Base-by-base conservation (phyloP, 2,329 filamentous ascomycete species). In the Berkeleyomyces basicola region DNA sequence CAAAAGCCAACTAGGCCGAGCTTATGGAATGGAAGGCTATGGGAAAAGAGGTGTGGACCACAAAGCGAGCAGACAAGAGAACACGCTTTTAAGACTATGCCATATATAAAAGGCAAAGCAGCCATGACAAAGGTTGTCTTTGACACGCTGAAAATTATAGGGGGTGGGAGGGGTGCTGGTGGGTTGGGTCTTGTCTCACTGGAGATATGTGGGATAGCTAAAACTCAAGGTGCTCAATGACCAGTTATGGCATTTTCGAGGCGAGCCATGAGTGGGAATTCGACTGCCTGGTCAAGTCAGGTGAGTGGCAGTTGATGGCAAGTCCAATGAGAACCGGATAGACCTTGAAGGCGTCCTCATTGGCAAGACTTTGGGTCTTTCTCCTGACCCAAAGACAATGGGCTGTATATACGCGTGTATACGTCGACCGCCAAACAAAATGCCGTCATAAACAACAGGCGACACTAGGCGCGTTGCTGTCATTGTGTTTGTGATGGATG, bases 381-480 rank as follows among this genome's bases (percentile, higher is more conserved):
- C 23, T 23, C 33, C 37, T 7, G 3, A 37, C 31, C 11, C 33
- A 39, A 4, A 55, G 33, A 14, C 7, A 3, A 39, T 39, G 51
- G 2, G 37, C 9, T 6, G 11, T 55, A 14, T 55, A 36, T 9
- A 55, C n/a, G n/a, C 7, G 33, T 55, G 51, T 9, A 55, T 39
- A 11, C 7, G 33, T n/a, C 31, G 33, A 14, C 33, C 6, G 51
- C 51, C 23, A 37, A 7, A 10, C n/a, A 39, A 7, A 16, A 36
- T 42, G n/a, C 36, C 43, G 46, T 31, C 39, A 16, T 42, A 16
- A 11, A 44, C 51, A 47, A 55, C 16, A 59, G 58, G 44, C 58
- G 43, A 60, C 59, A 64, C 51, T 64, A 11, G 43, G 62, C 62
- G 62, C 62, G 51, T 37, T 57, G 44, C 11, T 64, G 58, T 61